Percentiles rank a stretch among this genome's conserved stretches.
Conservation (phyloP, 345 rosid genomes). For the Bretschneidera sinensis region DNA sequence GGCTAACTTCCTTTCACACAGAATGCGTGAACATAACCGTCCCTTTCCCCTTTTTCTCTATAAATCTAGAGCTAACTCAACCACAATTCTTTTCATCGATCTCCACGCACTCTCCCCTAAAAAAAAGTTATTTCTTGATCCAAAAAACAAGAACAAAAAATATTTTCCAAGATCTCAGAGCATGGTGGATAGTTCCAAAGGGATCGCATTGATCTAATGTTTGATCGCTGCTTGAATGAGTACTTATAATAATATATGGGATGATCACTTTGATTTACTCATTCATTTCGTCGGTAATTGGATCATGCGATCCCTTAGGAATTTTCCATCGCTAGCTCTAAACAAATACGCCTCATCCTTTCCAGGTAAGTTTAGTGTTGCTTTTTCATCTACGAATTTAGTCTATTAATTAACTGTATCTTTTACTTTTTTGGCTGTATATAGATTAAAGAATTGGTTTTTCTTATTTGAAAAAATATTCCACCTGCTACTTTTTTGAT, state of each 20-base stretch:
- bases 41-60: neutral
- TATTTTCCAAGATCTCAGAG: conserved; percentile 17
- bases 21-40: conserved; percentile 7
- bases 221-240: neutral
- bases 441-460: too few relatives aligned
- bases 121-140: too few relatives aligned
- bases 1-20: conserved; percentile 11
- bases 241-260: too few relatives aligned
- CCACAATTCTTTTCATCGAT: neutral
- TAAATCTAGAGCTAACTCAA: conserved; percentile 6
- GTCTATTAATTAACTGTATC: too few relatives aligned
- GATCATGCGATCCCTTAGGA: conserved; percentile 66
- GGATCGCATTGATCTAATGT: conserved; percentile 62
- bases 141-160: neutral
- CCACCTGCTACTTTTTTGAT: too few relatives aligned
- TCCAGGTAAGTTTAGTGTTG: conserved; percentile 8
- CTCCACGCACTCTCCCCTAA: neutral
- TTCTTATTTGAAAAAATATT: too few relatives aligned
- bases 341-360: neutral
- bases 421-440: too few relatives aligned
- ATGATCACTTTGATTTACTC: neutral
- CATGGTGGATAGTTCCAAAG: conserved; percentile 50
- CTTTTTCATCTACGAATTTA: neutral
- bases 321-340: conserved; percentile 38
- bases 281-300: conserved; percentile 1